Base-by-base conservation (phyloP, 805 yeast species). In the Priceomyces carsonii region DNA sequence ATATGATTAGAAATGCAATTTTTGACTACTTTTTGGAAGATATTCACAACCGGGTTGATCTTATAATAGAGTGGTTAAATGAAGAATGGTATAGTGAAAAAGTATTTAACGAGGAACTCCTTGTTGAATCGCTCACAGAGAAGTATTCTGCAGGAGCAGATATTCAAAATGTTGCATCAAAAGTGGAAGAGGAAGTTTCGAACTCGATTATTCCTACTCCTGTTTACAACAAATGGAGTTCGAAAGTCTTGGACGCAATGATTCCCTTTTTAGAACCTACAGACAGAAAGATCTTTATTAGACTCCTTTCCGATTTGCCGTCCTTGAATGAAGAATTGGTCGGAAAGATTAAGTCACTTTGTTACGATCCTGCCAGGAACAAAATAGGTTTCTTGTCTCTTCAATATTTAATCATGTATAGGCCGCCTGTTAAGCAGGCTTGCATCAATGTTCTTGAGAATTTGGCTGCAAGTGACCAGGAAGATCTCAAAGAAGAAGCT, bases 281-380 rank as follows among this genome's bases (percentile, higher is more conserved):
- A 7, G 98, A 93, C 59, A 69, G 91, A 38, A 84, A 85, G 50
- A 68, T 82, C 6, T 88, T 91, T 47, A 79, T 93, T 32, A 71
- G 98, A 39, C 66, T 93, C 33, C 65, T 93, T 35, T 83, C 95
- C 41, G 99, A 93, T 54, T 61, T 95, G 33, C 99, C 99, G 2
- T 80, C 69, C 34, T 66, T 95, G 39, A 76, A 82, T 39, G 67
- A 69, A 21, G 74, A 66, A 1, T 72, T 88, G 43, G 79, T 93
- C 2, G 61, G 64, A 14, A 79, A 80, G 38, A 71, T 91, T 35
- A 76, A 78, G 50, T 79, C 91, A 8, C 61, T 93, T 10, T 84
- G 96, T 53, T 65, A 77, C 29, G 98, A 93, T 55, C 98, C 98
- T 0, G 83, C 78, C 15, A 76, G 97, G 59, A 70, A 79, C 15